Percentiles rank a stretch among this genome's conserved stretches.
Evolutionary conservation across 2,329 filamentous ascomycete genomes (phyloP).

Genomic region (Diaporthe destruens): DNA sequence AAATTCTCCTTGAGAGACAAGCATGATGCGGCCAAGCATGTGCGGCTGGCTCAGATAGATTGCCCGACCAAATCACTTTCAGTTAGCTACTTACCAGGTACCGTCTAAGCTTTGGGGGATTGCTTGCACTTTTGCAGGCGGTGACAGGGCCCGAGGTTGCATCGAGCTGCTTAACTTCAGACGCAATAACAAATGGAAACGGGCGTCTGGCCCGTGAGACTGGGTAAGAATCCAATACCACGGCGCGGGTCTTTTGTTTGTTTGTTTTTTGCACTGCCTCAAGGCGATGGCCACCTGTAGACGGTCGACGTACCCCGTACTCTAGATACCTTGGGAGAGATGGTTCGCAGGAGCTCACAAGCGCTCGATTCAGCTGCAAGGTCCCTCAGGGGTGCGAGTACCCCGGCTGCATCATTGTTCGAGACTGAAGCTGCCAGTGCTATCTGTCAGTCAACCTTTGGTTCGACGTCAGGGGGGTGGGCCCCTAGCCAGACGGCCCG

Average conservation of each 20-base stretch:
- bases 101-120: background rate
- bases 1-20: slow-evolving; percentile 25
- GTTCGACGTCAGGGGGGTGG: slow-evolving; percentile 27
- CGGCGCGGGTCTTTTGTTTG: background rate
- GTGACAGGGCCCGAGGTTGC: slow-evolving; percentile 25
- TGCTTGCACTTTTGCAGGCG: slow-evolving; percentile 23
- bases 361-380: background rate
- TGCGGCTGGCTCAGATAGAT: slow-evolving; percentile 33
- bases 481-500: background rate
- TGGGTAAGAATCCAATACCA: slow-evolving; percentile 3
- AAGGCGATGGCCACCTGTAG: background rate
- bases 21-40: slow-evolving; percentile 28
- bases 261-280: slow-evolving; percentile 11
- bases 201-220: slow-evolving; percentile 6
- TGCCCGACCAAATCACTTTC: slow-evolving; percentile 30
- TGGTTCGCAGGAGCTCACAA: background rate
- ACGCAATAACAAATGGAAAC: slow-evolving; percentile 34
- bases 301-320: too few relatives aligned
- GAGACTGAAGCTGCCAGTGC: slow-evolving; percentile 23
- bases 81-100: too few relatives aligned
- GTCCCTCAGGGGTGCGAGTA: background rate
- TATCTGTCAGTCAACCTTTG: slow-evolving; percentile 11
- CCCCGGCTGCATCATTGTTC: slow-evolving; percentile 2
- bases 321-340: too few relatives aligned
- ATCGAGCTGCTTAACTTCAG: slow-evolving; percentile 29